These are phyloP conservation scores for Helianthus tuberosus DNA, from an alignment of 129 eudicot genomes.

Conservation along the genomic window DNA sequence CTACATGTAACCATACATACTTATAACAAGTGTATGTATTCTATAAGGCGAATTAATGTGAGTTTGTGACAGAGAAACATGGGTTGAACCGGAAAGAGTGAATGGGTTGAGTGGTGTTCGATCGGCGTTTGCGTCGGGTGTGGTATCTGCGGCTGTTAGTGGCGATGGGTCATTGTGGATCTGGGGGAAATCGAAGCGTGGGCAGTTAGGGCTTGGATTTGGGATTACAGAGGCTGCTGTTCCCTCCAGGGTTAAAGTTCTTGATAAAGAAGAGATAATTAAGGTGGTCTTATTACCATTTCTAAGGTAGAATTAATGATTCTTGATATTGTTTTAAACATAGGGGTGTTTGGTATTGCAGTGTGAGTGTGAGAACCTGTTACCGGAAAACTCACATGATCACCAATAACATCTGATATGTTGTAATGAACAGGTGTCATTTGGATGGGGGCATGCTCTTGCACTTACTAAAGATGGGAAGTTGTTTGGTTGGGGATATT, in stretches of 20 bases:
- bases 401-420: neutral
- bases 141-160: slow-evolving; percentile 74
- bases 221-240: slow-evolving; percentile 64
- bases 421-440: slow-evolving; percentile 59
- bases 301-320: slow-evolving; percentile 56
- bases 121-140: slow-evolving; percentile 88
- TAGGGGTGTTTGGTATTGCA: neutral
- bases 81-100: slow-evolving; percentile 68
- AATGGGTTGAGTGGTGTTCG: slow-evolving; percentile 56
- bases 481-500: slow-evolving; percentile 96
- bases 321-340: slow-evolving; percentile 1
- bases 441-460: slow-evolving; percentile 99
- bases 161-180: slow-evolving; percentile 81
- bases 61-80: slow-evolving; percentile 59
- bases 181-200: slow-evolving; percentile 93
- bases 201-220: slow-evolving; percentile 87
- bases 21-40: too few relatives aligned
- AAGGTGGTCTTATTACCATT: slow-evolving; percentile 71
- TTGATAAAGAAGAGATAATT: slow-evolving; percentile 75
- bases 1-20: too few relatives aligned
- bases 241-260: slow-evolving; percentile 74
- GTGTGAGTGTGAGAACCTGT: neutral
- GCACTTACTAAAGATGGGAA: slow-evolving; percentile 84
- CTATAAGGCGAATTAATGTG: too few relatives aligned
- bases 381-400: too few relatives aligned